Evolutionary conservation across 2,329 filamentous ascomycete species (phyloP).

Genomic region (Aureobasidium melanogenum): DNA sequence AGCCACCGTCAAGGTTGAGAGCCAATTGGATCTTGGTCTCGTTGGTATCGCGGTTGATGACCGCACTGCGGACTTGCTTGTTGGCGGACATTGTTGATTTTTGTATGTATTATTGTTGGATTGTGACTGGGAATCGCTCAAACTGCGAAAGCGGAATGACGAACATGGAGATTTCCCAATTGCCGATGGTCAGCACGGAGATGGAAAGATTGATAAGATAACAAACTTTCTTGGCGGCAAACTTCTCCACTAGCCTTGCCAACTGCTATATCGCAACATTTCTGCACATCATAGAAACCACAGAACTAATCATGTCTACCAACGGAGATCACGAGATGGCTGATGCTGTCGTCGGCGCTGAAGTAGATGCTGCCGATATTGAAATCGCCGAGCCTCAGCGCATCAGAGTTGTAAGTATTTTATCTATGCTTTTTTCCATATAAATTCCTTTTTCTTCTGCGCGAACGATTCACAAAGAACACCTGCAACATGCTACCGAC

Average conservation of each 20-base stretch:
- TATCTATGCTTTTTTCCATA: background rate
- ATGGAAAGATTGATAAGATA: background rate
- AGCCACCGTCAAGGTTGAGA: conserved; percentile 86
- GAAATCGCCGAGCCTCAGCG: conserved; percentile 33
- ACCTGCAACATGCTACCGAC: background rate
- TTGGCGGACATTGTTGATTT: conserved; percentile 18
- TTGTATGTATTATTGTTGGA: background rate
- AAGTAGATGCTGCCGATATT: conserved; percentile 35
- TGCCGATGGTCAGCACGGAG: conserved; percentile 1
- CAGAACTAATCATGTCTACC: conserved; percentile 2
- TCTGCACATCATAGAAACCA: background rate
- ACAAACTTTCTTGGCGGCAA: background rate
- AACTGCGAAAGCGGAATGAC: background rate
- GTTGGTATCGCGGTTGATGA: conserved; percentile 84
- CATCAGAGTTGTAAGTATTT: conserved; percentile 35
- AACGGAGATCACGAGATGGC: conserved; percentile 24
- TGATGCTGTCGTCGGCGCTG: conserved; percentile 34
- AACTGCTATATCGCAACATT: background rate
- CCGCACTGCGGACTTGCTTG: conserved; percentile 53
- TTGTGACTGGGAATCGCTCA: background rate
- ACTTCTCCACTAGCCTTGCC: conserved; percentile 6
- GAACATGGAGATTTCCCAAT: background rate
- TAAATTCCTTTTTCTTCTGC: background rate
- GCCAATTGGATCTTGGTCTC: conserved; percentile 95
- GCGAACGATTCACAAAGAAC: background rate